Conservation (phyloP, 257 asterid species). For the Petunia secreta region DNA sequence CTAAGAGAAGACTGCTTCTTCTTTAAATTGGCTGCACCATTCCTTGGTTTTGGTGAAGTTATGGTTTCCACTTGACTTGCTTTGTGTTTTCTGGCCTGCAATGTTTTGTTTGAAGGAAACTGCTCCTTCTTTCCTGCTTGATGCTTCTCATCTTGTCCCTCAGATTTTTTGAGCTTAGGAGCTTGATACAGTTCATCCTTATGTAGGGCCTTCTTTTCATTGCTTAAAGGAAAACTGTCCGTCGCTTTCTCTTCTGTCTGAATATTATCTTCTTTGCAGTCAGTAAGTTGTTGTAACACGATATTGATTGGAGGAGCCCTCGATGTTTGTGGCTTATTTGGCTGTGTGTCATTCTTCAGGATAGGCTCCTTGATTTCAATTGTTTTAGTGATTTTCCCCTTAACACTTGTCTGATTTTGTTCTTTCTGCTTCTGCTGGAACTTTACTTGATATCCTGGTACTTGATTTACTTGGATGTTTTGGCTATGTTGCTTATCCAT, state of each 20-base stretch:
- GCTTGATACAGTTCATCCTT: conserved; percentile 36
- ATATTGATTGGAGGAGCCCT: conserved; percentile 27
- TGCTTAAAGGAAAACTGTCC: conserved; percentile 36
- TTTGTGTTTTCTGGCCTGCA: conserved; percentile 43
- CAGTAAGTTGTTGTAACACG: conserved; percentile 20
- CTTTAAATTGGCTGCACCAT: conserved; percentile 34
- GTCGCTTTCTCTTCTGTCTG: conserved; percentile 41
- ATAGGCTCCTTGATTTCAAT: conserved; percentile 28
- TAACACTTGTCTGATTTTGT: conserved; percentile 32
- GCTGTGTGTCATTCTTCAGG: conserved; percentile 32
- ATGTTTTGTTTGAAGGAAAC: conserved; percentile 46
- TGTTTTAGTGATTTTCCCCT: conserved; percentile 35
- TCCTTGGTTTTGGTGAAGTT: conserved; percentile 47
- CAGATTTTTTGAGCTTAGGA: conserved; percentile 37
- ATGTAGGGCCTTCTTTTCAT: conserved; percentile 38
- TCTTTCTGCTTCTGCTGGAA: conserved; percentile 42
- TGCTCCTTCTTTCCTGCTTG: conserved; percentile 44
- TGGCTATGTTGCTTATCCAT: conserved; percentile 38
- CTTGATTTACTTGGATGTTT: conserved; percentile 35
- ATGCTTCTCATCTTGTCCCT: conserved; percentile 37
- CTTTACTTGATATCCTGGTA: conserved; percentile 29
- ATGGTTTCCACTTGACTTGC: conserved; percentile 42
- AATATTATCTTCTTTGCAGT: conserved; percentile 32
- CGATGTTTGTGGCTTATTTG: conserved; percentile 34
- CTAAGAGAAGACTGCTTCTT: conserved; percentile 46